Conservation (phyloP, 192 early-diverging fungal genomes). For the Phlyctochytrium arcticum region DNA sequence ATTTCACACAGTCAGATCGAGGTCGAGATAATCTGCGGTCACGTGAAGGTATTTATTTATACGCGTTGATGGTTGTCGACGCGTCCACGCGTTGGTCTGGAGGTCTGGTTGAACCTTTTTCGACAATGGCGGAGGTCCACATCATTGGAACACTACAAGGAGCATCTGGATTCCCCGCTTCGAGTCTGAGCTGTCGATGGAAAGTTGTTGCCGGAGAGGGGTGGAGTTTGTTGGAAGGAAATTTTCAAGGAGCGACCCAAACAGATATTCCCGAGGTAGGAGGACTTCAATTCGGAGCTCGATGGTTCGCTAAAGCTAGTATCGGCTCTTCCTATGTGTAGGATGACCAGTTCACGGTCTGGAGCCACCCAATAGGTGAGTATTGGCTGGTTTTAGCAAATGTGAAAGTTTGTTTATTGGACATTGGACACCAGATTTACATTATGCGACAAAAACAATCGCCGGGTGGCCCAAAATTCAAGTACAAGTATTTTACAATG, state of each 20-base stretch:
- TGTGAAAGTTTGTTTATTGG: too few relatives aligned
- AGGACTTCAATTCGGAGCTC: not conserved
- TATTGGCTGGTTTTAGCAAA: not conserved
- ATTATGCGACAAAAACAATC: slow-evolving; percentile 49
- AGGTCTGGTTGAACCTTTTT: too few relatives aligned
- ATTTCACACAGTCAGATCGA: too few relatives aligned
- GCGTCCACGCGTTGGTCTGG: too few relatives aligned
- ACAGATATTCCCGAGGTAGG: slow-evolving; percentile 42
- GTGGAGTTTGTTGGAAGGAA: slow-evolving; percentile 47
- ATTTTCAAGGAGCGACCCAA: slow-evolving; percentile 41
- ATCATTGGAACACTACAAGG: slow-evolving; percentile 42
- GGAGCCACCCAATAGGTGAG: slow-evolving; percentile 56
- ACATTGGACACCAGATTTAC: slow-evolving; percentile 41
- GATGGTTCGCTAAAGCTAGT: not conserved
- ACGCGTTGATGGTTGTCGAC: too few relatives aligned
- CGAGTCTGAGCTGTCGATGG: slow-evolving; percentile 43
- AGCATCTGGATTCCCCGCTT: slow-evolving; percentile 42
- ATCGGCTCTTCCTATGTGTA: slow-evolving; percentile 6
- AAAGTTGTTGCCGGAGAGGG: slow-evolving; percentile 37
- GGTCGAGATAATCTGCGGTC: too few relatives aligned
- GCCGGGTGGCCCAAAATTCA: slow-evolving; percentile 55
- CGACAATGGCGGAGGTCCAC: slow-evolving; percentile 49
- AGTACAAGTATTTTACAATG: slow-evolving; percentile 50
- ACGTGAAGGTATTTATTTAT: too few relatives aligned
- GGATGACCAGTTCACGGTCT: slow-evolving; percentile 43